Percentiles rank a stretch among this genome's conserved stretches.
Conservation (phyloP, 2,329 filamentous ascomycete species). For the Cladosporium sp. region DNA sequence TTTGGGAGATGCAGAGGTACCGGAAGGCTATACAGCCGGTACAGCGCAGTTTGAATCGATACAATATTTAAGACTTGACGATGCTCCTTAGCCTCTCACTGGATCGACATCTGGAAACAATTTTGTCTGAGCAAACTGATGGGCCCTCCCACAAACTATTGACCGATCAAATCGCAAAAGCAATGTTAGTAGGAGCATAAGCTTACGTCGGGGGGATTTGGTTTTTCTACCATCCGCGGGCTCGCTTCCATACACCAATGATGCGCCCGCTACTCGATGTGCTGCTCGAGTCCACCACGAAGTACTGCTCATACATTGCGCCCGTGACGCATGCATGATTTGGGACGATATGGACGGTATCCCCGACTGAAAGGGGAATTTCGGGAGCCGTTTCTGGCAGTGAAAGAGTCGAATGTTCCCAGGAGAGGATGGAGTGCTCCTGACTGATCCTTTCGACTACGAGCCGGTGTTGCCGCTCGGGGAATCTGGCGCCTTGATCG, state of each 20-base stretch:
- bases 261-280: background rate
- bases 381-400: background rate
- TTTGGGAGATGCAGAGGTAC: background rate
- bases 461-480: conserved; percentile 30
- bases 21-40: background rate
- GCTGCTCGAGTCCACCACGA: background rate
- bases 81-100: too few relatives aligned
- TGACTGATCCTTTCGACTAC: background rate
- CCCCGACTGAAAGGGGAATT: conserved; percentile 46
- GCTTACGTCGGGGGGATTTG: too few relatives aligned
- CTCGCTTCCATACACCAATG: background rate
- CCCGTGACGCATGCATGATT: conserved; percentile 80
- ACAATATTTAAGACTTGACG: too few relatives aligned
- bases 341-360: conserved; percentile 71
- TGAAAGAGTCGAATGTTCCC: background rate
- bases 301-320: conserved; percentile 38
- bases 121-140: too few relatives aligned
- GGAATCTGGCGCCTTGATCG: conserved; percentile 56
- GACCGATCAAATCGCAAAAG: too few relatives aligned
- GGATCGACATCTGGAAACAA: too few relatives aligned
- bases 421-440: background rate
- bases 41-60: background rate
- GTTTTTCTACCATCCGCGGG: background rate
- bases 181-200: too few relatives aligned
- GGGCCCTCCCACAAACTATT: too few relatives aligned